Percentiles rank a stretch among this genome's conserved stretches.
Evolutionary conservation across 1,284 basidiomycete species (phyloP).

Genomic region (Leccinum cinnamomeum): DNA sequence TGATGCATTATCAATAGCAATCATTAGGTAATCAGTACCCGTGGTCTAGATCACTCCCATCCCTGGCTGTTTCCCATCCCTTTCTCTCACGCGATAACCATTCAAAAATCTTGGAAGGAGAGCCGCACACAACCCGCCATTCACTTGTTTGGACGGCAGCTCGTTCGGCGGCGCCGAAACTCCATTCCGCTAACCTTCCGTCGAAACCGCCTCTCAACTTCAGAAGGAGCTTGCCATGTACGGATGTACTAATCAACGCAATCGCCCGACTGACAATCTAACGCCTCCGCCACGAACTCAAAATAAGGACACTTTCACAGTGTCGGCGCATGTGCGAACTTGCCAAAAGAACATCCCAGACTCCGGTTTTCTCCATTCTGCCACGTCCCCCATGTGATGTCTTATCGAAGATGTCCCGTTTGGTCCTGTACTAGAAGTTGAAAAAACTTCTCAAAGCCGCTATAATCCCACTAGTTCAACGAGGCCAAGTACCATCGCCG

Average conservation of each 20-base stretch:
- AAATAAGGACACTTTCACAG: conserved; percentile 2
- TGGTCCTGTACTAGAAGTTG: conserved; percentile 62
- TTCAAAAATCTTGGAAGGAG: conserved; percentile 46
- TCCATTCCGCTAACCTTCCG: conserved; percentile 73
- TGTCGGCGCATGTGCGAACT: conserved; percentile 26
- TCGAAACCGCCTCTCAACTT: conserved; percentile 48
- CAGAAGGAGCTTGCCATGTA: conserved; percentile 59
- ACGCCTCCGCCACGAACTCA: conserved; percentile 5
- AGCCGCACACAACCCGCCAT: conserved; percentile 72
- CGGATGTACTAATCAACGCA: not conserved
- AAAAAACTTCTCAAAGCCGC: conserved; percentile 74
- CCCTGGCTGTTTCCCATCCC: conserved; percentile 12
- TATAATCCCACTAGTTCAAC: conserved; percentile 71
- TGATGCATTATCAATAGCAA: not conserved
- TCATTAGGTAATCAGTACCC: not conserved
- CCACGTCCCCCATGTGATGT: conserved; percentile 67
- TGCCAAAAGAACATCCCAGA: conserved; percentile 89
- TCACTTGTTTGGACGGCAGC: conserved; percentile 66
- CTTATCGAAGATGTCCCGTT: conserved; percentile 76
- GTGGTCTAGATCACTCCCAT: not conserved
- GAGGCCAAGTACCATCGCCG: conserved; percentile 67
- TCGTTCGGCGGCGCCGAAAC: conserved; percentile 78
- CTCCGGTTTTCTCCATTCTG: conserved; percentile 79
- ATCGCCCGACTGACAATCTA: conserved; percentile 6
- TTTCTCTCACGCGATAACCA: conserved; percentile 48